phyloP scores from a whole-genome alignment of 169 alveolate genomes.

The Plasmodium adleri region DNA sequence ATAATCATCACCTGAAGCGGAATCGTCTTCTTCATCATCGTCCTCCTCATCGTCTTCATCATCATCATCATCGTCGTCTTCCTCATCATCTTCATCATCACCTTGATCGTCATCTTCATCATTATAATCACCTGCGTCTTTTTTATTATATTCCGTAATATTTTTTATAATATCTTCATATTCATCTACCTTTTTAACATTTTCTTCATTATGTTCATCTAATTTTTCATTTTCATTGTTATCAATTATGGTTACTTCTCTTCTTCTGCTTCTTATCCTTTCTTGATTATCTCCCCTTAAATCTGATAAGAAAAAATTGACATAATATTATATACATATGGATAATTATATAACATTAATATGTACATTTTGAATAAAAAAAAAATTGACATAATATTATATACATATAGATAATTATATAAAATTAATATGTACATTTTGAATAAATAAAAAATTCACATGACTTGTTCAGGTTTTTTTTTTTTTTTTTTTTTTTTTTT shows the following conservation, averaged over 20 bases:
- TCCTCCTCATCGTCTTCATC: constrained; percentile 17
- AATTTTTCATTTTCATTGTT: constrained; percentile 3
- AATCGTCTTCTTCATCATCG: constrained; percentile 9
- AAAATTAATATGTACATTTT: not conserved
- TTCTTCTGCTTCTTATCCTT: constrained; percentile 24
- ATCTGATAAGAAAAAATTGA: constrained; percentile 1
- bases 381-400: not conserved
- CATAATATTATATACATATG: not conserved
- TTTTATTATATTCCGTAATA: not conserved
- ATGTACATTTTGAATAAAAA: too few species aligned
- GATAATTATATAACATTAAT: not conserved
- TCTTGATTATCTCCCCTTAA: constrained; percentile 30
- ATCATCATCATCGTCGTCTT: constrained; percentile 9
- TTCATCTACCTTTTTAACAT: not conserved
- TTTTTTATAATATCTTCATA: not conserved
- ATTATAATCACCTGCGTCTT: not conserved
- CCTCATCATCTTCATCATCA: constrained; percentile 8
- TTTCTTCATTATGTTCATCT: constrained; percentile 6
- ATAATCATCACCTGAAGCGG: constrained; percentile 6
- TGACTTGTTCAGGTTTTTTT: not conserved
- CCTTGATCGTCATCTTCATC: not conserved
- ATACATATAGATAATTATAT: not conserved
- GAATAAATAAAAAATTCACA: not conserved
- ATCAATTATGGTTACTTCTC: constrained; percentile 41
- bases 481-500: constrained; percentile 1